Evolutionary conservation across 768 basidiomycete species (phyloP), one percentile per base, ranked within the genome.

Genomic region (Suillus sp.): DNA sequence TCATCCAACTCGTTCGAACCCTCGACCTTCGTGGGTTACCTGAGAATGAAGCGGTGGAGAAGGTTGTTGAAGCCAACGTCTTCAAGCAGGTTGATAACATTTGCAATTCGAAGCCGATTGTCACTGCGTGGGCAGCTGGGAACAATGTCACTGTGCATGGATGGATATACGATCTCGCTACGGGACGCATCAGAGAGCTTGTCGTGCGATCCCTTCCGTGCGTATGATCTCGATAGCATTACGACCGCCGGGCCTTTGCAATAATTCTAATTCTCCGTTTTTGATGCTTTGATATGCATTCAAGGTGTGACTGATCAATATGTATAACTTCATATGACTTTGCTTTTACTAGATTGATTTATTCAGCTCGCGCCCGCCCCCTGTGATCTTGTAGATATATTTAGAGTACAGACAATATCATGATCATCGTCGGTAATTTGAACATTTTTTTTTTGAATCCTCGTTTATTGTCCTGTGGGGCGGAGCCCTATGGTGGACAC

Each of bases 101-200:
- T 18, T 80, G 79, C 63, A 76, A 81, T 51, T 72, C 84, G 3
- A 71, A 78, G 4, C 76, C 81, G 2, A 78, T 88, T 43, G 65
- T 65, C 42, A 69, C 80, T 62, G 84, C 84, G 0, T 86, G 86
- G 77, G 67, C 66, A 0, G n/a, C 22, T 53, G 59, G 55, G 64
- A 60, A 74, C 79, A 6, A 75, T 77, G 74, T 89, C n/a, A 79
- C 72, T 72, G 83, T 92, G 4, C 90, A 92, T 64, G 90, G 90
- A 18, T 92, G 87, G 89, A 83, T 92, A 38, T 92, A 90, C 68
- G 85, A 90, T 40, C 67, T 92, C 55, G 81, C 76, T 37, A 81
- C 77, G 14, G 91, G 91, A 1, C 76, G 78, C 58, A 73, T 92
- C 72, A 80, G 75, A 69, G 91, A 93, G 66, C 74, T 93, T 14